phyloP scores from a whole-genome alignment of 331 rosid genomes.

The Telfairia occidentalis region DNA sequence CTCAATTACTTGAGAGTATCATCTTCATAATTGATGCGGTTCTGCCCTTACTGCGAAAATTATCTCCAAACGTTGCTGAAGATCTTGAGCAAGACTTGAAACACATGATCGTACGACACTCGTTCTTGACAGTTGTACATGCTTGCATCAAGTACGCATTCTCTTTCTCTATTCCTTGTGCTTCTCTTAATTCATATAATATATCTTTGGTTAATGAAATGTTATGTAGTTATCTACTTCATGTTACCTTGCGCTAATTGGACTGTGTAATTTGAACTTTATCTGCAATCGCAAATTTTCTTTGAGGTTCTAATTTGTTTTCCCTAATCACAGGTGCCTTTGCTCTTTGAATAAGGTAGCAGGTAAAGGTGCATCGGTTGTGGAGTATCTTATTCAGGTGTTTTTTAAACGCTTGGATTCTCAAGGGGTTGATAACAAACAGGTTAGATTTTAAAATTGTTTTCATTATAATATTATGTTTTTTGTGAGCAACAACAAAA shows the following conservation, averaged over 20 bases:
- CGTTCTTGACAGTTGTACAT: constrained; percentile 96
- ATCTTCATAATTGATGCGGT: constrained; percentile 87
- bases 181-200: not conserved
- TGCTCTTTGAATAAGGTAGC: constrained; percentile 74
- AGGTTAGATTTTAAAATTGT: constrained; percentile 38
- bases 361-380: constrained; percentile 70
- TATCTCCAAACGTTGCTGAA: constrained; percentile 66
- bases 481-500: not conserved
- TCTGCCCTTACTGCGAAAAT: constrained; percentile 68
- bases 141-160: constrained; percentile 81
- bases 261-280: not conserved
- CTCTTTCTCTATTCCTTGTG: constrained; percentile 10
- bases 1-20: constrained; percentile 79
- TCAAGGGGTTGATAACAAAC: constrained; percentile 58
- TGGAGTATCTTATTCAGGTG: constrained; percentile 71
- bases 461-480: not conserved
- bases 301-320: not conserved
- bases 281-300: constrained; percentile 3
- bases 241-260: not conserved
- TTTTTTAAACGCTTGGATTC: constrained; percentile 76
- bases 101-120: constrained; percentile 82
- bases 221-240: not conserved
- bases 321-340: constrained; percentile 54
- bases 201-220: not conserved
- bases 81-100: constrained; percentile 95